Percentiles rank a stretch among this genome's conserved stretches.
Evolutionary conservation across 192 early-diverging fungal species (phyloP).

Genomic region (Phlyctochytrium planicorne): DNA sequence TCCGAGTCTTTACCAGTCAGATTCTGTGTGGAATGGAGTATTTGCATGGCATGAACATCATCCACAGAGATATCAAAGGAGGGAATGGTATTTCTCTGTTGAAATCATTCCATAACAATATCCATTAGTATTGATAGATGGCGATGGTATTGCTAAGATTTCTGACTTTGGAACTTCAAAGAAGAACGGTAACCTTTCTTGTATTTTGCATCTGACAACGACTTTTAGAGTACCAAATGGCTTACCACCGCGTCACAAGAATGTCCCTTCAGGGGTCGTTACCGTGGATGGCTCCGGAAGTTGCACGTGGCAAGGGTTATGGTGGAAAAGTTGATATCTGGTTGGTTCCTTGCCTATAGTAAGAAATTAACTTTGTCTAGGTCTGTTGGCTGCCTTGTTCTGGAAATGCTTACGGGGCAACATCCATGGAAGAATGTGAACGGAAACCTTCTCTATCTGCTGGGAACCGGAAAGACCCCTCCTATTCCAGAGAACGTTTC

Average conservation of each 20-base stretch:
- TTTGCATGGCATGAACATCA: conserved; percentile 58
- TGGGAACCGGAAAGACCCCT: conserved; percentile 79
- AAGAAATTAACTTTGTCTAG: neutral
- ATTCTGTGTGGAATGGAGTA: conserved; percentile 62
- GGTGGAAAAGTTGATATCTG: conserved; percentile 94
- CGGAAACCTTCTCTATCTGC: conserved; percentile 61
- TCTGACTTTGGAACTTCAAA: conserved; percentile 64
- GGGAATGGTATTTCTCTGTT: too few species aligned
- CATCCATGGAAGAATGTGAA: conserved; percentile 74
- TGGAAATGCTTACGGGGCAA: conserved; percentile 94
- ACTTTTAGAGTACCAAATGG: too few species aligned
- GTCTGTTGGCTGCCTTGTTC: conserved; percentile 83
- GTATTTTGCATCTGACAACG: too few species aligned
- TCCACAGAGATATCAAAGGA: conserved; percentile 71
- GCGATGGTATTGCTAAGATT: conserved; percentile 57
- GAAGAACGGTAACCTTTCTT: conserved; percentile 49
- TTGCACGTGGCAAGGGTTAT: conserved; percentile 76
- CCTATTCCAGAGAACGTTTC: conserved; percentile 76
- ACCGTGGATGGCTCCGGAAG: conserved; percentile 97
- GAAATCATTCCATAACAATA: conserved; percentile 83
- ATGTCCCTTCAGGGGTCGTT: conserved; percentile 90
- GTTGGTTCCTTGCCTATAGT: conserved; percentile 33
- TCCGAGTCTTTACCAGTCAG: conserved; percentile 80
- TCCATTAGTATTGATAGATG: conserved; percentile 60
- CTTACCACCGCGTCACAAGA: conserved; percentile 50